Conservation (phyloP, 768 basidiomycete species). For the Leccinum obscurum region DNA sequence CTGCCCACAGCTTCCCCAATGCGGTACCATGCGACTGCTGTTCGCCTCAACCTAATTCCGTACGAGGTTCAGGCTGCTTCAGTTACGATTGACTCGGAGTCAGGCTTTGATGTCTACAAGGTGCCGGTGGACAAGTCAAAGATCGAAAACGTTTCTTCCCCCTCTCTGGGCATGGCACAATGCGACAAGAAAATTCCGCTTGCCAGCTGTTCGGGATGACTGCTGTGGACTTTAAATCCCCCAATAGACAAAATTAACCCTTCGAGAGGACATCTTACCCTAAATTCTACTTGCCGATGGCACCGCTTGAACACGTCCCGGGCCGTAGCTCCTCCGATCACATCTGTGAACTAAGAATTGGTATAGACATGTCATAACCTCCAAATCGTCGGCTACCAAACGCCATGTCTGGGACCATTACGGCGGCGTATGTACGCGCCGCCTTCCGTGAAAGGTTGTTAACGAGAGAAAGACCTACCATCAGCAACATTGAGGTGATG, state of each 20-base stretch:
- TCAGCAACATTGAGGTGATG: too few species aligned
- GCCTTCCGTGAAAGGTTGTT: too few species aligned
- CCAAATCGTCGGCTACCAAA: too few species aligned
- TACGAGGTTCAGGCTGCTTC: slow-evolving; percentile 9
- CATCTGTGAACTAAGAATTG: too few species aligned
- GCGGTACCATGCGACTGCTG: slow-evolving; percentile 17
- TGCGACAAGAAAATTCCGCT: neutral
- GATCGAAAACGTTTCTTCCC: slow-evolving; percentile 23
- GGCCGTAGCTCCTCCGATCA: too few species aligned
- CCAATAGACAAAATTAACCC: neutral
- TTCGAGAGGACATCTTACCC: neutral
- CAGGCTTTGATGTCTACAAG: slow-evolving; percentile 14
- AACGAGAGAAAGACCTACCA: too few species aligned
- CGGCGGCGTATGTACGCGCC: too few species aligned
- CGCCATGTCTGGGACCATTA: too few species aligned
- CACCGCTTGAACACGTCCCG: too few species aligned
- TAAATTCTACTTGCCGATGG: too few species aligned
- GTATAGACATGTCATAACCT: too few species aligned
- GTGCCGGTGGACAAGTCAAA: slow-evolving; percentile 12
- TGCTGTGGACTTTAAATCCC: neutral
- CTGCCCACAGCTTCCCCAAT: too few species aligned
- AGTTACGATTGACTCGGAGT: slow-evolving; percentile 14
- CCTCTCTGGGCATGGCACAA: neutral
- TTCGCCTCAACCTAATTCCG: slow-evolving; percentile 39
- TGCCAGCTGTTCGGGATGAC: neutral